These are phyloP conservation scores for Streptanthus diversifolius DNA, from an alignment of 345 rosid genomes.

Conservation along the genomic window DNA sequence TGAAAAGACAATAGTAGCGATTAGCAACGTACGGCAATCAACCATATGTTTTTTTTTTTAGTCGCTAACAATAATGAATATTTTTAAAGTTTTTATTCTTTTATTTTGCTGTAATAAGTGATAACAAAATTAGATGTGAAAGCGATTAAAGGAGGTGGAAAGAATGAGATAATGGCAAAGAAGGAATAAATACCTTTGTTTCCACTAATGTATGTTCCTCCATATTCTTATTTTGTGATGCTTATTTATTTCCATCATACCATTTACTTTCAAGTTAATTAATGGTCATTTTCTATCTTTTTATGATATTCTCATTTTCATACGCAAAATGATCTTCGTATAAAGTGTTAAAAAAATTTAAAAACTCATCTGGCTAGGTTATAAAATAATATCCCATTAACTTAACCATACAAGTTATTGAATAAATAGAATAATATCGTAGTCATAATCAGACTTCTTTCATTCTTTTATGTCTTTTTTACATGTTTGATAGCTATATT, in stretches of 20 bases:
- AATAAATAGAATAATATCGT: too few relatives aligned
- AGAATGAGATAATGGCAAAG: conserved; percentile 33
- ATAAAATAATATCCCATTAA: not conserved
- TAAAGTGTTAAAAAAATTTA: not conserved
- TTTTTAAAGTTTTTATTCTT: not conserved
- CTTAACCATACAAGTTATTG: not conserved
- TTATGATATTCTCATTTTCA: conserved; percentile 7
- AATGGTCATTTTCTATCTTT: conserved; percentile 11
- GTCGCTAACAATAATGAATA: not conserved
- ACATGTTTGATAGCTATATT: too few relatives aligned
- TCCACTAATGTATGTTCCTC: conserved; percentile 38
- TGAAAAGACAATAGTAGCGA: not conserved
- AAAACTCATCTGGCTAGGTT: not conserved
- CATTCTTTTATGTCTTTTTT: too few relatives aligned
- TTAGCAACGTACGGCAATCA: not conserved
- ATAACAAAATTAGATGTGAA: not conserved
- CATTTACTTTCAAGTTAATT: conserved; percentile 17
- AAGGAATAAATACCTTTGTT: conserved; percentile 49
- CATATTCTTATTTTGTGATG: conserved; percentile 48
- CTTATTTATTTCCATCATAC: conserved; percentile 16
- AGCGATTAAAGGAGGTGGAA: conserved; percentile 15
- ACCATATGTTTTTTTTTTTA: not conserved
- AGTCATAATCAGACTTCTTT: too few relatives aligned
- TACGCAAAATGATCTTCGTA: not conserved
- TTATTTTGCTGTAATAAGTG: not conserved